phyloP scores from a whole-genome alignment of 108 stramenopile genomes.

The Cyclotella sp. region DNA sequence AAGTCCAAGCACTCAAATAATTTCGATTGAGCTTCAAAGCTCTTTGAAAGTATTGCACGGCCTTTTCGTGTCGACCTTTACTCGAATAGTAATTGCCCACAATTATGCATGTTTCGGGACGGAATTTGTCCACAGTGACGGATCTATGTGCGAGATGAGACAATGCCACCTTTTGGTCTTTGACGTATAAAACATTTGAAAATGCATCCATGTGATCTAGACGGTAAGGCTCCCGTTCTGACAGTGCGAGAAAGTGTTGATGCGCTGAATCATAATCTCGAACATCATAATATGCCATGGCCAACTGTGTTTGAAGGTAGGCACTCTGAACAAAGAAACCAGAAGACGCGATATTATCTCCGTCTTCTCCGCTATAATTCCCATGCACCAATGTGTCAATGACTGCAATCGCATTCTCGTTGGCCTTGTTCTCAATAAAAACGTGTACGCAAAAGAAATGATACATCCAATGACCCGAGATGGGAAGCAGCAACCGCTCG shows the following conservation, averaged over 20 bases:
- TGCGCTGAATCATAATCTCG: constrained; percentile 92
- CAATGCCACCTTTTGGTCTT: constrained; percentile 84
- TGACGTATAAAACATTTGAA: constrained; percentile 95
- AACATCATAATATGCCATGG: constrained; percentile 89
- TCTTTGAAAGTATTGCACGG: constrained; percentile 96
- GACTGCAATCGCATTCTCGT: constrained; percentile 74
- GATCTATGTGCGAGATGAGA: constrained; percentile 91
- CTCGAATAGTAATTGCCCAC: constrained; percentile 97
- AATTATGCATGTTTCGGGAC: constrained; percentile 96
- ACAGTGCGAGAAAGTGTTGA: constrained; percentile 78
- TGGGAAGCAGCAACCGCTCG: constrained; percentile 59
- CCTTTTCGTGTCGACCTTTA: constrained; percentile 94
- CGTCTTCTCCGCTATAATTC: constrained; percentile 8
- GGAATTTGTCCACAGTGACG: constrained; percentile 88
- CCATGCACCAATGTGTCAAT: constrained; percentile 75
- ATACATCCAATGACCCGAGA: constrained; percentile 82
- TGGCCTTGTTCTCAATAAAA: constrained; percentile 86
- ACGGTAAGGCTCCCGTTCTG: constrained; percentile 82
- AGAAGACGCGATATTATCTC: neutral
- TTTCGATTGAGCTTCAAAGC: constrained; percentile 90
- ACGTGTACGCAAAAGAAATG: constrained; percentile 92
- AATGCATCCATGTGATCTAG: constrained; percentile 94
- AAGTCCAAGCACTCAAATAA: constrained; percentile 95
- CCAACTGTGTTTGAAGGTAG: constrained; percentile 78
- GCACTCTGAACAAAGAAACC: constrained; percentile 76